phyloP scores from a whole-genome alignment of 495 filamentous ascomycete species.

The Glarea lozoyensis region DNA sequence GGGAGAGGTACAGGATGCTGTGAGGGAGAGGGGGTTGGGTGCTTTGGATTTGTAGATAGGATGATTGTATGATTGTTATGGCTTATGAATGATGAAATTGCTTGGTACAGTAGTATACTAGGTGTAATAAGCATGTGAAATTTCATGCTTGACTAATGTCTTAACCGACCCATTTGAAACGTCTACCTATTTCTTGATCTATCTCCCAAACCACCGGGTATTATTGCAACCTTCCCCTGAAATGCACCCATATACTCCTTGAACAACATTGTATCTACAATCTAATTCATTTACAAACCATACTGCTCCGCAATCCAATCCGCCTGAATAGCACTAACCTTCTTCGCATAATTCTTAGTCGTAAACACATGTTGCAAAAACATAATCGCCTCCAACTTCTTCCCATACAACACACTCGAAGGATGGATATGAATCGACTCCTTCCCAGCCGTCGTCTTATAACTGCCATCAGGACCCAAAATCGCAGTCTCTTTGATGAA shows the following conservation, averaged over 20 bases:
- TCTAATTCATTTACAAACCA: background rate
- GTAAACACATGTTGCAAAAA: constrained; percentile 96
- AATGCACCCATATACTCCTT: too few relatives aligned
- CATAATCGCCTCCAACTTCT: constrained; percentile 89
- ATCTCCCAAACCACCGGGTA: too few relatives aligned
- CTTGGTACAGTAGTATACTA: too few relatives aligned
- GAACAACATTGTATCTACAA: too few relatives aligned
- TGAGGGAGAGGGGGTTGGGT: constrained; percentile 55
- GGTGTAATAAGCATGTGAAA: too few relatives aligned
- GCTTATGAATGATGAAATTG: too few relatives aligned
- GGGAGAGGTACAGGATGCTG: constrained; percentile 48
- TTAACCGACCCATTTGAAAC: too few relatives aligned
- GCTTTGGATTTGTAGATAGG: constrained; percentile 40
- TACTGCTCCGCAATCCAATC: constrained; percentile 66
- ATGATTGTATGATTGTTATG: too few relatives aligned
- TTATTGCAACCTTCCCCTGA: too few relatives aligned
- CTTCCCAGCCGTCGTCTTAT: constrained; percentile 73
- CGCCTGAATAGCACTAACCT: constrained; percentile 79
- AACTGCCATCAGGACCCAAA: constrained; percentile 74
- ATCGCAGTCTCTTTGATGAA: constrained; percentile 79
- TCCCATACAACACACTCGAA: constrained; percentile 72
- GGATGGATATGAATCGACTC: constrained; percentile 88
- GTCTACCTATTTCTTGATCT: too few relatives aligned
- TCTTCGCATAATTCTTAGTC: constrained; percentile 80
- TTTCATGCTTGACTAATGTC: too few relatives aligned